Base-by-base conservation (phyloP, 1,284 basidiomycete species). In the Uromyces viciae-fabae region DNA sequence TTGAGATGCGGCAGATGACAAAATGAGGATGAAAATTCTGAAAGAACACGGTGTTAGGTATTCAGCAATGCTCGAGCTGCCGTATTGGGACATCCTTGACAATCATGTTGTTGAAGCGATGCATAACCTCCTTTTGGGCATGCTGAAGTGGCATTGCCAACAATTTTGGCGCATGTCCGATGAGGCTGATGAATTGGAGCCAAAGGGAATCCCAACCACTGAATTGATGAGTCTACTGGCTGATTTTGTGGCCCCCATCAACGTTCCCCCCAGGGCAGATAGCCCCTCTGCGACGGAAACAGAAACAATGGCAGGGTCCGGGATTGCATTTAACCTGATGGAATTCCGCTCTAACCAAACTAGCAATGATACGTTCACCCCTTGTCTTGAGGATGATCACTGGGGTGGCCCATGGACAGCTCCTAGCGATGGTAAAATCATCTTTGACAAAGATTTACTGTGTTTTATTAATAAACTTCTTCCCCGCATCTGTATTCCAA, bases 121-220 rank as follows among this genome's bases (percentile, higher is more conserved):
- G 71, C 71, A 73, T 36, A 73, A 73, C 46, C 22, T 73, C 2
- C 33, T 73, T 3, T 46, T 73, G 22, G 71, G 71, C 22, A 19
- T 73, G 5, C 46, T 73, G 15, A 42, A 36, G 3, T 73, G 71
- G 71, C 71, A 73, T 73, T 54, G 46, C 33, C 42, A 31, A 28
- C n/a, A 46, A 46, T 73, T 73, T 52, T 54, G 46, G 71, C 33
- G 25, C n/a, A 73, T 73, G 71, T 73, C 46, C 15, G 46, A 73
- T 11, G 46, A 14, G 22, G 46, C 22, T 15, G 46, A 46, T 28
- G 36, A 73, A 46, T 25, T 31, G 9, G 43, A 46, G 19, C 71
- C 46, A 15, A 31, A 31, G 33, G 42, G 25, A 28, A 22, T 52
- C 14, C 15, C 15, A 28, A 52, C 71, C 28, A 17, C 17, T 25